Conservation (phyloP, 768 basidiomycete genomes). For the Guyanaporus albipodus region DNA sequence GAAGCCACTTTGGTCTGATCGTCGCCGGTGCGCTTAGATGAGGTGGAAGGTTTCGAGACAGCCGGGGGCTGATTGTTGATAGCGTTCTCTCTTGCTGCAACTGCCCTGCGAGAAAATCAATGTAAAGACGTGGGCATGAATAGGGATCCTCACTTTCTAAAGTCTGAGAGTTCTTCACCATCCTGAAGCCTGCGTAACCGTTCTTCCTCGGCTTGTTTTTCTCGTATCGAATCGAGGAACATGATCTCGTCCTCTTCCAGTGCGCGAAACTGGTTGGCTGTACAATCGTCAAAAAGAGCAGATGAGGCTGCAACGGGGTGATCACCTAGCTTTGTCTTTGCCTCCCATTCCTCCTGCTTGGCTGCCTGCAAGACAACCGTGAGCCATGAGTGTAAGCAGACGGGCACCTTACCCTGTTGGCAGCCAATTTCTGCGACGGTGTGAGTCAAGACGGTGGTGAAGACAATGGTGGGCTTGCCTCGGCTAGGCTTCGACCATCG, state of each 20-base stretch:
- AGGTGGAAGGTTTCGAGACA: slow-evolving; percentile 28
- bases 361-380: slow-evolving; percentile 50
- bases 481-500: slow-evolving; percentile 84
- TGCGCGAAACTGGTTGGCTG: slow-evolving; percentile 86
- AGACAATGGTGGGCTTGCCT: slow-evolving; percentile 49
- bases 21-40: slow-evolving; percentile 29
- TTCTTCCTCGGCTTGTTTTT: slow-evolving; percentile 74
- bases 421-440: slow-evolving; percentile 71
- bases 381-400: slow-evolving; percentile 3
- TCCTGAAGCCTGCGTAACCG: slow-evolving; percentile 69
- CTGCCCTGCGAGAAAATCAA: slow-evolving; percentile 43
- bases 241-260: slow-evolving; percentile 88
- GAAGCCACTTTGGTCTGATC: slow-evolving; percentile 27
- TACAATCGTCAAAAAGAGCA: slow-evolving; percentile 8
- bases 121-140: not conserved
- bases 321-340: slow-evolving; percentile 70
- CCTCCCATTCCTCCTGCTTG: slow-evolving; percentile 93
- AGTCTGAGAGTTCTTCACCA: slow-evolving; percentile 72
- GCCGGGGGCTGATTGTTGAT: slow-evolving; percentile 40
- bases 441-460: slow-evolving; percentile 11
- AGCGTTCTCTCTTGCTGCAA: slow-evolving; percentile 62
- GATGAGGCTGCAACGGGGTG: slow-evolving; percentile 7
- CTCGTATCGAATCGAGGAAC: slow-evolving; percentile 80
- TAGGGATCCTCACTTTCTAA: slow-evolving; percentile 59
- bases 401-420: slow-evolving; percentile 62